These are phyloP conservation scores for Fonsecaea pedrosoi DNA, from an alignment of 2,329 filamentous ascomycete species.

Conservation along the genomic window DNA sequence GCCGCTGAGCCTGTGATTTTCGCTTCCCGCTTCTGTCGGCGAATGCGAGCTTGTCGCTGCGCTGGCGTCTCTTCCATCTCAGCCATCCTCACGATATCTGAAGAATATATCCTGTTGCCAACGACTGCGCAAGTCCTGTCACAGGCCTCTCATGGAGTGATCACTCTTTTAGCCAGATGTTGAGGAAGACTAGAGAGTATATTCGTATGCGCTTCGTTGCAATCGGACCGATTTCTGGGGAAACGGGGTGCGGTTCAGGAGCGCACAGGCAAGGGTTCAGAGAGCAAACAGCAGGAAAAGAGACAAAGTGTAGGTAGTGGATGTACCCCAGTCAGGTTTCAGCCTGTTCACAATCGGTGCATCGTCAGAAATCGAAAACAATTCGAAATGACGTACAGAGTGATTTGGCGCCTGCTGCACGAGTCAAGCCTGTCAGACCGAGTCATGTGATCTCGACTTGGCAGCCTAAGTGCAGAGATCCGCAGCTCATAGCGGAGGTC, in stretches of 20 bases:
- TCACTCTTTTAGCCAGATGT: not conserved
- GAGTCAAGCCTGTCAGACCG: not conserved
- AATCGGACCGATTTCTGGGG: not conserved
- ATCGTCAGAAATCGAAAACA: not conserved
- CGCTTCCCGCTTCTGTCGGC: slow-evolving; percentile 68
- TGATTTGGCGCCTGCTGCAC: not conserved
- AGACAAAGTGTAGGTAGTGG: not conserved
- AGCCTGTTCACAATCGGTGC: not conserved
- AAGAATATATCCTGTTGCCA: not conserved
- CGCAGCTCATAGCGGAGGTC: not conserved
- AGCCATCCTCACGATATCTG: slow-evolving; percentile 19
- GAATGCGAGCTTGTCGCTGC: slow-evolving; percentile 62
- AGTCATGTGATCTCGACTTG: slow-evolving; percentile 1
- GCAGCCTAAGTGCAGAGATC: slow-evolving; percentile 1
- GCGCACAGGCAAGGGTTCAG: not conserved
- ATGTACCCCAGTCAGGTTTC: not conserved
- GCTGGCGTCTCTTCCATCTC: slow-evolving; percentile 53
- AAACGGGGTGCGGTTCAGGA: not conserved
- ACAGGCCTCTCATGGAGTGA: not conserved
- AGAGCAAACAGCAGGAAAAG: not conserved
- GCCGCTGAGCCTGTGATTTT: slow-evolving; percentile 66
- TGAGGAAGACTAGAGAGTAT: not conserved
- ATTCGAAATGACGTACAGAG: not conserved
- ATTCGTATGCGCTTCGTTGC: not conserved
- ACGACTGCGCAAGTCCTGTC: not conserved